Conservation (phyloP, 257 asterid species). For the Fraxinus cuspidata region DNA sequence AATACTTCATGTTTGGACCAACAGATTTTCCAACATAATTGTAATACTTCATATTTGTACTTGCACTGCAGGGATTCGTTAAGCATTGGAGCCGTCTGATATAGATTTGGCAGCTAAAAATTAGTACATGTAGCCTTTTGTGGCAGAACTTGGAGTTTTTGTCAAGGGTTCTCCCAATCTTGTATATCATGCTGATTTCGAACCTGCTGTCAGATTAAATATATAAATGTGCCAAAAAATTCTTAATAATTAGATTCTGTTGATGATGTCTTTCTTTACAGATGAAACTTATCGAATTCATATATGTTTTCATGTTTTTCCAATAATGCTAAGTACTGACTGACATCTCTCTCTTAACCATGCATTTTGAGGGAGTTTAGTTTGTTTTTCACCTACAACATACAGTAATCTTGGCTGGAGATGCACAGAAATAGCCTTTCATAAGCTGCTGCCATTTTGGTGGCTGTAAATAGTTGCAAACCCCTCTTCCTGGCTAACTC, state of each 20-base stretch:
- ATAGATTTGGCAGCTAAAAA: not conserved
- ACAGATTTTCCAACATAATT: not conserved
- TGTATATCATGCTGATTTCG: not conserved
- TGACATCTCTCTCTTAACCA: not conserved
- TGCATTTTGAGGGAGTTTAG: not conserved
- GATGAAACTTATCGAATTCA: not conserved
- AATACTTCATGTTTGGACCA: too few species aligned
- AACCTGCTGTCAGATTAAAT: not conserved
- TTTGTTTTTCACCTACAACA: not conserved
- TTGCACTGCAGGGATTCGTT: constrained; percentile 35
- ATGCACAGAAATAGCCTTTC: constrained; percentile 74
- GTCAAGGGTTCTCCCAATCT: constrained; percentile 14
- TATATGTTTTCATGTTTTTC: not conserved
- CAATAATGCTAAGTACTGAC: not conserved
- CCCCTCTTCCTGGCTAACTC: constrained; percentile 54
- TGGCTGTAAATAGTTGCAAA: constrained; percentile 56
- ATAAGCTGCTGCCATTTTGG: constrained; percentile 78
- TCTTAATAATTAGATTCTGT: not conserved
- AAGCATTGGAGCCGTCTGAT: constrained; percentile 27
- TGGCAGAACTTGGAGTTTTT: constrained; percentile 34
- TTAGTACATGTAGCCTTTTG: constrained; percentile 16
- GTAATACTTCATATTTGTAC: not conserved
- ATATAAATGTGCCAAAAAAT: not conserved
- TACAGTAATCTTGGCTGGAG: constrained; percentile 35
- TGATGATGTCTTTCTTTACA: not conserved